phyloP scores from a whole-genome alignment of 805 yeast species.

The Spathaspora girioi region DNA sequence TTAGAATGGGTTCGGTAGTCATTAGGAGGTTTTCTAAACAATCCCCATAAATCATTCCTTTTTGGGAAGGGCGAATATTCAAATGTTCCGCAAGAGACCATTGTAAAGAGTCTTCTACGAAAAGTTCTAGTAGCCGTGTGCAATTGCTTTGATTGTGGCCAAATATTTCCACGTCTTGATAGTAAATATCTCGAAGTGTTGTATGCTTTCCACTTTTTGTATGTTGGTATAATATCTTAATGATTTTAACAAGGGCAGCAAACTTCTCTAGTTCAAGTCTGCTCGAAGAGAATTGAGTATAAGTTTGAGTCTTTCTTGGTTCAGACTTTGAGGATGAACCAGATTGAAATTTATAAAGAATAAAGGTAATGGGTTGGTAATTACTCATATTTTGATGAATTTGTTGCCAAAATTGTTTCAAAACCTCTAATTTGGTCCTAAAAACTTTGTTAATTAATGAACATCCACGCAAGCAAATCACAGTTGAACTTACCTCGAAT shows the following conservation, averaged over 20 bases:
- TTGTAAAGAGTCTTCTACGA: constrained; percentile 33
- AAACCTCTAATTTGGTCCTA: constrained; percentile 2
- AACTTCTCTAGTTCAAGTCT: constrained; percentile 5
- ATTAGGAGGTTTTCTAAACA: not conserved
- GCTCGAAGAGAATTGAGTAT: constrained; percentile 4
- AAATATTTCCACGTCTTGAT: constrained; percentile 53
- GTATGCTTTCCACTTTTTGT: constrained; percentile 13
- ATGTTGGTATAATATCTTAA: constrained; percentile 8
- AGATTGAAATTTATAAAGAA: not conserved
- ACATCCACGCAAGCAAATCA: not conserved
- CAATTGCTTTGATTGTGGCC: constrained; percentile 36
- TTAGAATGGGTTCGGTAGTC: constrained; percentile 14
- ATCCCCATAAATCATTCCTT: constrained; percentile 50
- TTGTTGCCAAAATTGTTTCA: constrained; percentile 5
- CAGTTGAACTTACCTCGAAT: not conserved
- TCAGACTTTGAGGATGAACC: not conserved
- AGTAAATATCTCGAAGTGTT: constrained; percentile 57
- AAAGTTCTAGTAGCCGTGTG: constrained; percentile 32
- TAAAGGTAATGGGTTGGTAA: constrained; percentile 1
- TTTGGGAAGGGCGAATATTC: constrained; percentile 50
- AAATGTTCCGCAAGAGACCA: constrained; percentile 33
- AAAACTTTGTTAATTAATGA: not conserved
- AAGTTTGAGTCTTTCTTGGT: not conserved
- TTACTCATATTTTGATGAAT: not conserved
- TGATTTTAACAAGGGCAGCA: constrained; percentile 7